These are phyloP conservation scores for Mrakia hoshinonis DNA, from an alignment of 768 basidiomycete genomes.

Conservation along the genomic window DNA sequence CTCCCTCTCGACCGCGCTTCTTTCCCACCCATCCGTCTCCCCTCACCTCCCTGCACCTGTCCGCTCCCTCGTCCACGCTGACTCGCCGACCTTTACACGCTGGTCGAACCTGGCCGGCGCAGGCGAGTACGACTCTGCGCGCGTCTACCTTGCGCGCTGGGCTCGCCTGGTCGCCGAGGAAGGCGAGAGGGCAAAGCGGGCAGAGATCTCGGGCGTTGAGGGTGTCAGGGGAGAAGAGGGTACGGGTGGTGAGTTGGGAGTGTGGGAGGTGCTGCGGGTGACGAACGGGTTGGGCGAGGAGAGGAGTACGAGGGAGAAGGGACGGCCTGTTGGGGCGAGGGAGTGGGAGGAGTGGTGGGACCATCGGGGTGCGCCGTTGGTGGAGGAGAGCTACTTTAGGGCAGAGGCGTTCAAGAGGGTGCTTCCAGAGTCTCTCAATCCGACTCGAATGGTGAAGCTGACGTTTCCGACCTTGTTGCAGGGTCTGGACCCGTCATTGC, in stretches of 20 bases:
- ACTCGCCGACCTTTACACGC: conserved; percentile 17
- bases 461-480: not conserved
- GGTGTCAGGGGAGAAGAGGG: conserved; percentile 49
- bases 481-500: conserved; percentile 55
- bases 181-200: conserved; percentile 76
- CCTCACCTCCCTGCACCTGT: conserved; percentile 95
- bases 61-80: conserved; percentile 38
- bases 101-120: conserved; percentile 42
- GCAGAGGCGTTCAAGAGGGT: conserved; percentile 40
- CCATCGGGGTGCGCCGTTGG: conserved; percentile 1
- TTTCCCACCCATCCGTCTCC: conserved; percentile 90
- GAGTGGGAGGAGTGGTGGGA: conserved; percentile 29
- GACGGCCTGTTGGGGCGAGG: not conserved
- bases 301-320: conserved; percentile 18
- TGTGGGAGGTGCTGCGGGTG: conserved; percentile 62
- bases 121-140: conserved; percentile 90
- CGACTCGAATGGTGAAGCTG: not conserved
- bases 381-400: conserved; percentile 36
- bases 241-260: conserved; percentile 53
- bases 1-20: conserved; percentile 40
- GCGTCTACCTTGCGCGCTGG: conserved; percentile 94
- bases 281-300: conserved; percentile 26
- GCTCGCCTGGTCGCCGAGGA: conserved; percentile 90
- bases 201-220: conserved; percentile 49
- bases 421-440: not conserved